Evolutionary conservation across 805 yeast species (phyloP).

Genomic region (Jamesozyma hellenica): DNA sequence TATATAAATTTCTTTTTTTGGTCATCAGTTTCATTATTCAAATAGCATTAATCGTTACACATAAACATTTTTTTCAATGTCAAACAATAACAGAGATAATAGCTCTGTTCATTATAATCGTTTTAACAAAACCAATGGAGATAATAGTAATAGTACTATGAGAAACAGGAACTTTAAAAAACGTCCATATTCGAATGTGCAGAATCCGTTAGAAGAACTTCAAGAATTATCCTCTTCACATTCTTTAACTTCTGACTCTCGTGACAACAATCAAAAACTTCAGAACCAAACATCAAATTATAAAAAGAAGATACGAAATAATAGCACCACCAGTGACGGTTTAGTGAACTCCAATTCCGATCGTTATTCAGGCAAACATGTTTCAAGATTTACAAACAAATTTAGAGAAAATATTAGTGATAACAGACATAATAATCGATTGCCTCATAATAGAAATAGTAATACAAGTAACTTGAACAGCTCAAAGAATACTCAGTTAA

Average conservation of each 20-base stretch:
- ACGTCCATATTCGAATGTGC: not conserved
- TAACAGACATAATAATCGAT: not conserved
- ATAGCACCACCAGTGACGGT: not conserved
- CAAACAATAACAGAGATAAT: not conserved
- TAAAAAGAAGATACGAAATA: slow-evolving; percentile 3
- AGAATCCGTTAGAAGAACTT: not conserved
- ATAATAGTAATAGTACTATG: not conserved
- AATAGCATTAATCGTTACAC: too few relatives aligned
- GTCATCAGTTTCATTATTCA: too few relatives aligned
- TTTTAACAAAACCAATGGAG: not conserved
- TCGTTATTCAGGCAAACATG: too few relatives aligned
- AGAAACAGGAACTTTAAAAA: not conserved
- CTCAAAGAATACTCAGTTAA: too few relatives aligned
- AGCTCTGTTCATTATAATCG: not conserved
- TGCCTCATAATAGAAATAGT: not conserved
- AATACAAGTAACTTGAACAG: too few relatives aligned
- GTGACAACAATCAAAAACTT: too few relatives aligned
- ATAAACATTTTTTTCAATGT: too few relatives aligned
- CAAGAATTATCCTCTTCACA: not conserved
- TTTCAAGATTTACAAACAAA: too few relatives aligned
- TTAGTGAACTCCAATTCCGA: not conserved
- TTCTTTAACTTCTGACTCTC: not conserved
- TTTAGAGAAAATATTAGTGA: not conserved
- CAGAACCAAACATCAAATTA: not conserved
- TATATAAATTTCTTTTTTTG: too few relatives aligned